These are phyloP conservation scores for Mortierella sp. DNA, from an alignment of 371 early-diverging fungal genomes.

Conservation along the genomic window DNA sequence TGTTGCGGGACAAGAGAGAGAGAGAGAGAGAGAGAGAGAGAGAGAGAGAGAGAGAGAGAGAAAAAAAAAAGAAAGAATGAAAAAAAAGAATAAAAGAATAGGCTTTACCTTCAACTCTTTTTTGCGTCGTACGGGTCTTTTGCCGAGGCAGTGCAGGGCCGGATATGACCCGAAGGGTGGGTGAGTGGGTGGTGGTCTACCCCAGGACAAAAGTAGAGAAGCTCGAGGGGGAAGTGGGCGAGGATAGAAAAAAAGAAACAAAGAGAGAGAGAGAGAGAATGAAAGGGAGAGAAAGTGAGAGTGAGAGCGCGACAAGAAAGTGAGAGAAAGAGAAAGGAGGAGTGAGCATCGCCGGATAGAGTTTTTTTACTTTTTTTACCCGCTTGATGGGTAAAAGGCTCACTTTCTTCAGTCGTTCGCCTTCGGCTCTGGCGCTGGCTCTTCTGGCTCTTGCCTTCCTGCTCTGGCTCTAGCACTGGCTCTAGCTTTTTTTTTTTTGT, in stretches of 20 bases:
- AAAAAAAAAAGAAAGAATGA: not conserved
- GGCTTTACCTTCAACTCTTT: too few species aligned
- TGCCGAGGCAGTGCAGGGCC: too few species aligned
- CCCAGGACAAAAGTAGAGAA: too few species aligned
- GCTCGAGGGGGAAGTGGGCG: not conserved
- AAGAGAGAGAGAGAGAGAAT: constrained; percentile 1
- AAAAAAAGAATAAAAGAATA: too few species aligned
- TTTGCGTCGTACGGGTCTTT: too few species aligned
- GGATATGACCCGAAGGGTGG: too few species aligned
- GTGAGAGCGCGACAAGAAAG: not conserved
- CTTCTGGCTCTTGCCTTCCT: constrained; percentile 5
- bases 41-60: too few species aligned
- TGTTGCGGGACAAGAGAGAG: too few species aligned
- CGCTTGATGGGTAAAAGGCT: not conserved
- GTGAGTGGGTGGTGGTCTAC: too few species aligned
- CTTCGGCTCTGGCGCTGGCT: not conserved
- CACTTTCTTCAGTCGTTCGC: not conserved
- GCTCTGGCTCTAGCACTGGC: not conserved
- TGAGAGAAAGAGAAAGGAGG: not conserved
- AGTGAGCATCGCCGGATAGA: not conserved
- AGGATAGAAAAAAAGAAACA: not conserved
- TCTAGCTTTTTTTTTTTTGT: not conserved
- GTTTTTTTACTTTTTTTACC: not conserved
- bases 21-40: too few species aligned
- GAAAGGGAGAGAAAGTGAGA: not conserved